phyloP scores from a whole-genome alignment of 139 green algal species.

The Mesotaenium endlicherianum region DNA sequence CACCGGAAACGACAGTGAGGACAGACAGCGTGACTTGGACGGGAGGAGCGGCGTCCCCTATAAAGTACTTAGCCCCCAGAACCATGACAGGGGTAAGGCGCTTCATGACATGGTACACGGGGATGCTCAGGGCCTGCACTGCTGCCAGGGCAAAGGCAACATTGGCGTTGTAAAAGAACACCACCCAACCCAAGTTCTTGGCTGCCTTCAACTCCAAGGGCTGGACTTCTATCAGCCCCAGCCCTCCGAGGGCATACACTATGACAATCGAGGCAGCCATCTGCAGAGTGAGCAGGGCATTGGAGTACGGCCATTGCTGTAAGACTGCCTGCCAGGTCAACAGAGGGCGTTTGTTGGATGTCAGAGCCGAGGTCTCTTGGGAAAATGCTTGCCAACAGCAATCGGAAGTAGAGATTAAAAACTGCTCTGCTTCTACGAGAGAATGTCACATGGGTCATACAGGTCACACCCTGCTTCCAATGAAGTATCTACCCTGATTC shows the following conservation, averaged over 20 bases:
- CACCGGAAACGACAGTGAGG: slow-evolving; percentile 23
- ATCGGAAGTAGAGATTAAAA: neutral
- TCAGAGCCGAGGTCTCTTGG: neutral
- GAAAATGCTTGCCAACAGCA: neutral
- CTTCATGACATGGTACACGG: slow-evolving; percentile 53
- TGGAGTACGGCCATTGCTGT: slow-evolving; percentile 41
- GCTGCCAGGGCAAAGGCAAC: slow-evolving; percentile 53
- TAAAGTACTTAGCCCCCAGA: slow-evolving; percentile 27
- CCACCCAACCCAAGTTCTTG: slow-evolving; percentile 19
- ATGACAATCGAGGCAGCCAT: slow-evolving; percentile 38
- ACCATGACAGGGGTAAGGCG: slow-evolving; percentile 43
- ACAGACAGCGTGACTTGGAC: slow-evolving; percentile 12
- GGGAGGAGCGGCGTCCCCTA: slow-evolving; percentile 7
- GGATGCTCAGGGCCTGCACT: slow-evolving; percentile 49
- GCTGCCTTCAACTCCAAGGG: slow-evolving; percentile 22
- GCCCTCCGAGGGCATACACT: slow-evolving; percentile 10
- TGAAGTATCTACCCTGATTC: neutral
- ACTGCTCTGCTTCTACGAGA: neutral
- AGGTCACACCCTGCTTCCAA: neutral
- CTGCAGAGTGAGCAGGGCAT: slow-evolving; percentile 42
- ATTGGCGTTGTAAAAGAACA: slow-evolving; percentile 61
- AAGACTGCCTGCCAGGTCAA: slow-evolving; percentile 25
- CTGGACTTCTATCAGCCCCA: slow-evolving; percentile 8
- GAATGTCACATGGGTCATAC: neutral
- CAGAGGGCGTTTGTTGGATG: neutral